Conservation (phyloP, 345 rosid genomes). For the Lumnitzera racemosa region DNA sequence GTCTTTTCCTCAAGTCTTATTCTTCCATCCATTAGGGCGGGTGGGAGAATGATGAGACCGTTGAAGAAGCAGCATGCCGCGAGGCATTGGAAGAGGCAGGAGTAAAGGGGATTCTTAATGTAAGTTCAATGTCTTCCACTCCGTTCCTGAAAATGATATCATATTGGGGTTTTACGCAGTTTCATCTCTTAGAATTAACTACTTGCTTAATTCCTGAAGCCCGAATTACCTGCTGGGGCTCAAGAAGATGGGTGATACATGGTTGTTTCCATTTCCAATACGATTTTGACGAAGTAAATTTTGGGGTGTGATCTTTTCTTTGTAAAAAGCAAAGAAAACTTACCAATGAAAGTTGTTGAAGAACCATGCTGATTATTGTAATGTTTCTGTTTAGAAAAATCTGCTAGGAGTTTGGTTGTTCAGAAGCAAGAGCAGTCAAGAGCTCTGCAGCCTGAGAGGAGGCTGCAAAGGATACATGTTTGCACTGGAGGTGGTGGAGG, state of each 20-base stretch:
- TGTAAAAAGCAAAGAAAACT: too few relatives aligned
- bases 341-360: too few relatives aligned
- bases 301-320: too few relatives aligned
- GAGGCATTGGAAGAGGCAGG: constrained; percentile 98
- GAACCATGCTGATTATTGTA: background rate
- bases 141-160: background rate
- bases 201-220: too few relatives aligned
- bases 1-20: background rate
- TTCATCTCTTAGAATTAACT: too few relatives aligned
- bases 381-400: constrained; percentile 36
- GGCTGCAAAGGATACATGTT: constrained; percentile 63
- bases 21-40: constrained; percentile 56
- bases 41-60: constrained; percentile 94
- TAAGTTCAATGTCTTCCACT: constrained; percentile 15
- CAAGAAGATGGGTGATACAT: too few relatives aligned
- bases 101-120: constrained; percentile 66
- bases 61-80: constrained; percentile 79
- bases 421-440: constrained; percentile 52
- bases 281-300: too few relatives aligned
- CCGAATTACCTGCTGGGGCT: too few relatives aligned
- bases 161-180: too few relatives aligned
- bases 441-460: constrained; percentile 25
- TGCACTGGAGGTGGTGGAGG: constrained; percentile 61
- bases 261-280: too few relatives aligned
- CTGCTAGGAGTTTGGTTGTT: constrained; percentile 71